phyloP scores from a whole-genome alignment of 345 rosid species.

The Lepidium didymum region DNA sequence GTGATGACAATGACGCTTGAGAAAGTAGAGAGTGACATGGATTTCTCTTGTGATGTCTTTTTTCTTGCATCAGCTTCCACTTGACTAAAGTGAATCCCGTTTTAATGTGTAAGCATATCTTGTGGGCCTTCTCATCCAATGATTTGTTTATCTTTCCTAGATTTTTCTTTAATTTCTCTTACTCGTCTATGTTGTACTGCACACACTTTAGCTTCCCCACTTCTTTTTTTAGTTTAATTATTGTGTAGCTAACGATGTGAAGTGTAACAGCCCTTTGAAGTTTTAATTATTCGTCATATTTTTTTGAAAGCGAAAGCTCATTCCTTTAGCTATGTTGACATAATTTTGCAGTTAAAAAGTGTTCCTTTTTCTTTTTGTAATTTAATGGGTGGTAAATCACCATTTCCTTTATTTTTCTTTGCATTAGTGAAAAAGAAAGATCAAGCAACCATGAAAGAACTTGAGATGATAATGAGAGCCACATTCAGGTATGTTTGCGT shows the following conservation, averaged over 20 bases:
- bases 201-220: slow-evolving; percentile 18
- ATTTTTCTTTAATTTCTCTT: neutral
- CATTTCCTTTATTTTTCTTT: neutral
- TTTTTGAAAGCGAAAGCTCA: slow-evolving; percentile 13
- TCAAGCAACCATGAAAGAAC: slow-evolving; percentile 2
- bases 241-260: slow-evolving; percentile 22
- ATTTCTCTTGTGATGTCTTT: slow-evolving; percentile 32
- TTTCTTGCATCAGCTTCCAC: slow-evolving; percentile 34
- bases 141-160: slow-evolving; percentile 20
- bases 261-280: slow-evolving; percentile 24
- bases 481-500: slow-evolving; percentile 21
- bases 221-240: slow-evolving; percentile 6
- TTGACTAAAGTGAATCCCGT: slow-evolving; percentile 32
- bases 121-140: slow-evolving; percentile 28
- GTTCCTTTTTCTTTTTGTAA: neutral
- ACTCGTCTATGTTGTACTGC: slow-evolving; percentile 13
- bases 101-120: slow-evolving; percentile 27
- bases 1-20: slow-evolving; percentile 37
- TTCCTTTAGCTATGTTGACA: slow-evolving; percentile 16
- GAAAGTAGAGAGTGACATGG: slow-evolving; percentile 40
- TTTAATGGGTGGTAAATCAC: slow-evolving; percentile 2
- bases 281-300: slow-evolving; percentile 13
- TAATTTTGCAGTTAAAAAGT: slow-evolving; percentile 9
- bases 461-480: slow-evolving; percentile 12
- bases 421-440: slow-evolving; percentile 9